phyloP scores from a whole-genome alignment of 208 protist genomes.

The Trypanosoma melophagium region DNA sequence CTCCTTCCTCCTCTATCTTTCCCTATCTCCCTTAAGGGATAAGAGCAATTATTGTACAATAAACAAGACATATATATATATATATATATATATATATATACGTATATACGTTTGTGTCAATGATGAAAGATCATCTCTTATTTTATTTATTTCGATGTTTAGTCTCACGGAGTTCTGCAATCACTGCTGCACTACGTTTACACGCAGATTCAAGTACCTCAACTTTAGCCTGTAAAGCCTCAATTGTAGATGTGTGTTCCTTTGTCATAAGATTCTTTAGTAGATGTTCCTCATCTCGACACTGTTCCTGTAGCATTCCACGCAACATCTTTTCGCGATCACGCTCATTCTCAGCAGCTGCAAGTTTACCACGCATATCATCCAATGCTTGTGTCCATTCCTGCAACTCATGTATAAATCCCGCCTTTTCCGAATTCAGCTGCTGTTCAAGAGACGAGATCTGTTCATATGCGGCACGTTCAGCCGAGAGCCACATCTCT shows the following conservation, averaged over 20 bases:
- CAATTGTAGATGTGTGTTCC: conserved; percentile 2
- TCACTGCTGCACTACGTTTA: conserved; percentile 50
- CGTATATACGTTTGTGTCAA: not conserved
- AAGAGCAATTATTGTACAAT: conserved; percentile 17
- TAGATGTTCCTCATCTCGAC: conserved; percentile 31
- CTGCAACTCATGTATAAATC: conserved; percentile 28
- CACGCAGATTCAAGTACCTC: conserved; percentile 53
- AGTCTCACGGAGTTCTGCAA: conserved; percentile 62
- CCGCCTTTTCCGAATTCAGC: conserved; percentile 16
- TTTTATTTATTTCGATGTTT: conserved; percentile 31
- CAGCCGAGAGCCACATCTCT: not conserved
- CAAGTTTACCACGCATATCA: conserved; percentile 20
- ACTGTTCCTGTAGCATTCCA: conserved; percentile 35
- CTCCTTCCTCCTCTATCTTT: conserved; percentile 23
- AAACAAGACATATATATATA: conserved; percentile 10
- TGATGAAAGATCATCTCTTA: not conserved
- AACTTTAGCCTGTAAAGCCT: conserved; percentile 34
- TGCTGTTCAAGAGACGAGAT: conserved; percentile 14
- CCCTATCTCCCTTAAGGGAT: not conserved
- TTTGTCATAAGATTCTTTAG: conserved; percentile 26
- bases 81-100: not conserved
- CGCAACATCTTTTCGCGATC: conserved; percentile 30
- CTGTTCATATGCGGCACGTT: not conserved
- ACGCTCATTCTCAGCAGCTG: conserved; percentile 25
- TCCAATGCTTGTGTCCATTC: conserved; percentile 34